phyloP scores from a whole-genome alignment of 139 green algal species.

The Micractinium sp. region DNA sequence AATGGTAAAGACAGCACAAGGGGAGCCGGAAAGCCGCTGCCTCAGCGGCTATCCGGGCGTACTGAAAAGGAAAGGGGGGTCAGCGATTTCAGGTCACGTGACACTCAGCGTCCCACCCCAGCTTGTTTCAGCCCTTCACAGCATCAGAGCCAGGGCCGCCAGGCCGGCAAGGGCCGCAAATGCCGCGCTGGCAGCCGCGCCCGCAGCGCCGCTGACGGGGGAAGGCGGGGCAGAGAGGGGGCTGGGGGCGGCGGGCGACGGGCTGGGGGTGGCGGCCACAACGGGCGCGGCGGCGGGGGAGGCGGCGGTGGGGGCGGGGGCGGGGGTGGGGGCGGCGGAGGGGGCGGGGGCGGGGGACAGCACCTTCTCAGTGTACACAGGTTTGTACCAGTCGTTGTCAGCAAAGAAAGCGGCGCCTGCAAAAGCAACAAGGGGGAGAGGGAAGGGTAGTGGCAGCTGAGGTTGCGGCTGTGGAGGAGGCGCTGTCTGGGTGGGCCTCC shows the following conservation, averaged over 20 bases:
- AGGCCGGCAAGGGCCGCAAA: background rate
- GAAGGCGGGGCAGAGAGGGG: background rate
- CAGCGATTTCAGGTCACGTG: background rate
- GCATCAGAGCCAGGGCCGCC: background rate
- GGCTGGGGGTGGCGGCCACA: background rate
- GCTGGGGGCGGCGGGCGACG: background rate
- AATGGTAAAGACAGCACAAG: too few relatives aligned
- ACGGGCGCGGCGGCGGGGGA: background rate
- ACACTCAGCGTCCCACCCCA: background rate
- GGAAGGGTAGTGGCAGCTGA: background rate
- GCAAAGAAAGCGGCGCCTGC: slow-evolving; percentile 2
- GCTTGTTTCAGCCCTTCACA: background rate
- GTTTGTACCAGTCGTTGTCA: slow-evolving; percentile 10
- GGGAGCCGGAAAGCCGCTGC: background rate
- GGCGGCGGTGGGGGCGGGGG: background rate
- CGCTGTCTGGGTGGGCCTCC: too few relatives aligned
- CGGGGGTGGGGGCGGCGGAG: background rate
- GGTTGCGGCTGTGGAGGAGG: too few relatives aligned
- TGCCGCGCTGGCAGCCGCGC: background rate
- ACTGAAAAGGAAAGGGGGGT: background rate
- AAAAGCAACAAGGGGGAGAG: background rate
- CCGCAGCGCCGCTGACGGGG: background rate
- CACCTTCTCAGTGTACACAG: slow-evolving; percentile 10
- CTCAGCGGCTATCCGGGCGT: background rate
- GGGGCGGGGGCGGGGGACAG: background rate